Evolutionary conservation across 768 basidiomycete species (phyloP).

Genomic region (Termitomyces sp.): DNA sequence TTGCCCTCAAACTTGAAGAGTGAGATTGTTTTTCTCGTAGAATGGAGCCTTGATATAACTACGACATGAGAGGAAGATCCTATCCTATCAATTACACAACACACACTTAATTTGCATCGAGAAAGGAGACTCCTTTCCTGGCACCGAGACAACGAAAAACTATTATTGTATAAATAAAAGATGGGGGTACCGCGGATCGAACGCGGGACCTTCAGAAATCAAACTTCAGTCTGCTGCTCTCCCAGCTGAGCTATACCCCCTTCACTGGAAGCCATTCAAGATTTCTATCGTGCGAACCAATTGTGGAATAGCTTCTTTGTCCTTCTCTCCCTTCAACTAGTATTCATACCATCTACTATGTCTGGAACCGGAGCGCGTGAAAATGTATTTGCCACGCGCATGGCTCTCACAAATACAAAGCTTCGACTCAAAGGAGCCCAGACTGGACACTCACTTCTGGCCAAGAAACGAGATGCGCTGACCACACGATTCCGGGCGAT

Average conservation of each 20-base stretch:
- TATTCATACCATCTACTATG: conserved; percentile 43
- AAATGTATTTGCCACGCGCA: conserved; percentile 94
- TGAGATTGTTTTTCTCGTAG: too few species aligned
- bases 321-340: neutral
- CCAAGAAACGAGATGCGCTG: conserved; percentile 97
- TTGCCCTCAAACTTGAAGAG: too few species aligned
- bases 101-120: too few species aligned
- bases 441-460: conserved; percentile 91
- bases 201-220: conserved; percentile 71
- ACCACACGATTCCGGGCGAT: conserved; percentile 94
- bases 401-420: conserved; percentile 94
- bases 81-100: too few species aligned
- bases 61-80: too few species aligned
- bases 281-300: too few species aligned
- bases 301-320: neutral
- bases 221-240: conserved; percentile 72
- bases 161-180: neutral
- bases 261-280: too few species aligned
- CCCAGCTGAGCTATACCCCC: conserved; percentile 73
- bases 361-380: conserved; percentile 88
- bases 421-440: conserved; percentile 86
- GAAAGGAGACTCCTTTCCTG: too few species aligned
- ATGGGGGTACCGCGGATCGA: conserved; percentile 75
- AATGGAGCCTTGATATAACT: too few species aligned
- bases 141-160: too few species aligned